phyloP scores from a whole-genome alignment of 2,329 filamentous ascomycete genomes.

The Fusarium sp. region DNA sequence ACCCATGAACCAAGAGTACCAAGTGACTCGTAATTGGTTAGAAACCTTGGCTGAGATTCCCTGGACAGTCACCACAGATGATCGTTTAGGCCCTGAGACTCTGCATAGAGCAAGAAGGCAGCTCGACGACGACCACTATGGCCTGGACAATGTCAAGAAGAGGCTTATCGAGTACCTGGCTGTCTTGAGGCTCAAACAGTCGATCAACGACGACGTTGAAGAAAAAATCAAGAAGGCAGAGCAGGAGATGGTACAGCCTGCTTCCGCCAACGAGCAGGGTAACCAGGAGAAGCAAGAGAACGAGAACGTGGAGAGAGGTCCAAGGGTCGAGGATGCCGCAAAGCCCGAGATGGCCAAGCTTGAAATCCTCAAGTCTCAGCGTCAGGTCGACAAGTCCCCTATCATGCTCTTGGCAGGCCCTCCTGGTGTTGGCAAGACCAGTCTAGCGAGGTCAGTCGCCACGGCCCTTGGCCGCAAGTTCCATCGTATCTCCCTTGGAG shows the following conservation, averaged over 20 bases:
- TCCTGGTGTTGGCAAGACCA: constrained; percentile 96
- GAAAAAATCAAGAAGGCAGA: constrained; percentile 78
- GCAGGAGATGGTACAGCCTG: constrained; percentile 62
- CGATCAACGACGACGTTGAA: constrained; percentile 85
- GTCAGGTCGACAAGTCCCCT: constrained; percentile 93
- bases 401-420: constrained; percentile 94
- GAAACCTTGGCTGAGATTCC: constrained; percentile 95
- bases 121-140: constrained; percentile 95
- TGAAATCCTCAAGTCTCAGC: constrained; percentile 81
- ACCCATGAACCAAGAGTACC: constrained; percentile 94
- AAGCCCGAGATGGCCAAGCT: constrained; percentile 69
- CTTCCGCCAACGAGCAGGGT: constrained; percentile 28
- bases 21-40: constrained; percentile 91
- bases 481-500: constrained; percentile 94
- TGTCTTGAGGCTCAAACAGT: constrained; percentile 94
- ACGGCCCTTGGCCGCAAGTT: constrained; percentile 94
- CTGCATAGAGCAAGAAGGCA: constrained; percentile 84
- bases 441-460: constrained; percentile 91
- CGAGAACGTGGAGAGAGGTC: constrained; percentile 29
- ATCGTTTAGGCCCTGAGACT: constrained; percentile 85
- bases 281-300: constrained; percentile 31
- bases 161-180: constrained; percentile 93
- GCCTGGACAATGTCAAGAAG: constrained; percentile 97
- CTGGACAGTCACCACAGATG: constrained; percentile 86
- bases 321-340: constrained; percentile 45